Percentiles rank a stretch among this genome's conserved stretches.
These are phyloP conservation scores for Vitis hybrid DNA, from an alignment of 177 flowering plant genomes.

Conservation along the genomic window DNA sequence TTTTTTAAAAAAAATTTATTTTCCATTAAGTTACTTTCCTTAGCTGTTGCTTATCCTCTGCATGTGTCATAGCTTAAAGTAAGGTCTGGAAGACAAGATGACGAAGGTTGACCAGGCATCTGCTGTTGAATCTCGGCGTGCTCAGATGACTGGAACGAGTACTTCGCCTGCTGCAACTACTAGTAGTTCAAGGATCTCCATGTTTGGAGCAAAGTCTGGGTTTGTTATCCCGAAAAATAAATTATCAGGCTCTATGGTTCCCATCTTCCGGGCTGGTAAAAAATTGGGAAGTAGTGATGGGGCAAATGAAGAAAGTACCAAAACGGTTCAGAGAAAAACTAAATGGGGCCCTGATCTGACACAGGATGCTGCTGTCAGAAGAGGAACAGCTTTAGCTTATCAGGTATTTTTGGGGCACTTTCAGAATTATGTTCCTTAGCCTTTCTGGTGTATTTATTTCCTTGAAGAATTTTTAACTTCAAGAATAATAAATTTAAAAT, in stretches of 20 bases:
- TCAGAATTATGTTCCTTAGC: not conserved
- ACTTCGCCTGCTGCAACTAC: constrained; percentile 45
- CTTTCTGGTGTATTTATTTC: not conserved
- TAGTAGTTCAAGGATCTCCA: constrained; percentile 55
- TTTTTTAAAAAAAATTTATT: too few relatives aligned
- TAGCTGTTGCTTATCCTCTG: not conserved
- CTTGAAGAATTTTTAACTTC: not conserved
- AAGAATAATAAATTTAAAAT: not conserved
- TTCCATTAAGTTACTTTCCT: not conserved
- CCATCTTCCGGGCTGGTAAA: constrained; percentile 50
- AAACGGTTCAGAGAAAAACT: constrained; percentile 69
- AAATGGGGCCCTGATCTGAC: constrained; percentile 90
- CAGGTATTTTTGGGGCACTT: constrained; percentile 51
- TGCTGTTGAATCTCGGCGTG: constrained; percentile 25
- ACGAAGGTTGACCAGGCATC: constrained; percentile 49
- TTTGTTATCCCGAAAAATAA: constrained; percentile 97
- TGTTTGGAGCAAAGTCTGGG: constrained; percentile 74
- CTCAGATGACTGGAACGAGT: constrained; percentile 34
- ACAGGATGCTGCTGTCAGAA: constrained; percentile 72
- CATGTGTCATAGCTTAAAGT: not conserved
- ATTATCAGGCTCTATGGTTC: constrained; percentile 85
- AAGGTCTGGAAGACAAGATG: constrained; percentile 23
- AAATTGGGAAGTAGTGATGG: constrained; percentile 44
- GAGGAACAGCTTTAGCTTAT: constrained; percentile 82
- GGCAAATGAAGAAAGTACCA: constrained; percentile 43